Evolutionary conservation across 2,329 filamentous ascomycete species (phyloP).

Genomic region (Neospermospora avenae): DNA sequence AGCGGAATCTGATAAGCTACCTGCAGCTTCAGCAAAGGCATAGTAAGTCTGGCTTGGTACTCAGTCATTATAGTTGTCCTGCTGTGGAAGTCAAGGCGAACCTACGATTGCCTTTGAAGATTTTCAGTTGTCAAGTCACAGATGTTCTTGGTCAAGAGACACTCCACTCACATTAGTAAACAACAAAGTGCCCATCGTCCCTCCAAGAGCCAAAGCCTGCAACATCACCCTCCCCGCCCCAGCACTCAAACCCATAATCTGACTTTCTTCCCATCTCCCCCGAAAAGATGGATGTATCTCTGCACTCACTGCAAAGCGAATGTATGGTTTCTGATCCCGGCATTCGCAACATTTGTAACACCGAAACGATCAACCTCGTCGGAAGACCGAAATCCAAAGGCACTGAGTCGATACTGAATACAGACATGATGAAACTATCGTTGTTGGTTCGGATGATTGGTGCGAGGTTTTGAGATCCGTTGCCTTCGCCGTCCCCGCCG

Average conservation of each 20-base stretch:
- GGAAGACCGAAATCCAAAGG: slow-evolving; percentile 33
- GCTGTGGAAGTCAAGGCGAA: slow-evolving; percentile 50
- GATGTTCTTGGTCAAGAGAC: too few species aligned
- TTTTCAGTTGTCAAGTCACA: not conserved
- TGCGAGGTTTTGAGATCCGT: slow-evolving; percentile 38
- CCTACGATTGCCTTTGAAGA: slow-evolving; percentile 29
- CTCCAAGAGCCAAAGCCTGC: slow-evolving; percentile 50
- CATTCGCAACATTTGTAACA: slow-evolving; percentile 46
- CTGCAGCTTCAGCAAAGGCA: slow-evolving; percentile 41
- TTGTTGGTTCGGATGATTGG: slow-evolving; percentile 45
- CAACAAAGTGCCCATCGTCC: slow-evolving; percentile 23
- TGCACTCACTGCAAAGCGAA: slow-evolving; percentile 55
- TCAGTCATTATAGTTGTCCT: slow-evolving; percentile 46
- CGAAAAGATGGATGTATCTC: slow-evolving; percentile 49
- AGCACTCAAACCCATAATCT: slow-evolving; percentile 47
- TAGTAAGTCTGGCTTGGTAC: slow-evolving; percentile 44
- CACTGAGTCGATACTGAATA: slow-evolving; percentile 46
- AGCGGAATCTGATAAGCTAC: slow-evolving; percentile 34
- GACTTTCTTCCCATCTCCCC: slow-evolving; percentile 47
- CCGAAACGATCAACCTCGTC: slow-evolving; percentile 36
- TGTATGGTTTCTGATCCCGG: slow-evolving; percentile 49
- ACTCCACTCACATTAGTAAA: slow-evolving; percentile 20
- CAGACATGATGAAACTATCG: slow-evolving; percentile 46
- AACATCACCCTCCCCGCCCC: slow-evolving; percentile 51
- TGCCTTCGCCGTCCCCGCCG: slow-evolving; percentile 43